A percentile compares a stretch with the other conserved stretches of the same genome.
Conservation (phyloP, 805 yeast species). For the Ascoidea tarda region DNA sequence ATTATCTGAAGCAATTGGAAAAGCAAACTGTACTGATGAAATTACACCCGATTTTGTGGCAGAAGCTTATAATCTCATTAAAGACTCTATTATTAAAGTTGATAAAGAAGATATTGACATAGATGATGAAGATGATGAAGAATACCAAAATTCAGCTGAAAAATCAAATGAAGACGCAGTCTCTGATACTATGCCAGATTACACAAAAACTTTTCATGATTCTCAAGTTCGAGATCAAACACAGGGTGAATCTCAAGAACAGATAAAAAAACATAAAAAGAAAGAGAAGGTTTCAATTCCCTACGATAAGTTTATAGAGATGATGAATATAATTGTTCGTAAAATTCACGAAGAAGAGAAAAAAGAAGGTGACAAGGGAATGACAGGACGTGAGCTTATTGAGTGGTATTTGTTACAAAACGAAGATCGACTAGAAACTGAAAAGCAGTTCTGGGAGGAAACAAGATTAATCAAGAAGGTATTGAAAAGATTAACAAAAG, state of each 20-base stretch:
- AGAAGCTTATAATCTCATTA: slow-evolving; percentile 81
- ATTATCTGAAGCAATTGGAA: slow-evolving; percentile 88
- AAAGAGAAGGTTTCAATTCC: slow-evolving; percentile 42
- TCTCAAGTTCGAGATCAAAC: not conserved
- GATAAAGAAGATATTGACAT: slow-evolving; percentile 87
- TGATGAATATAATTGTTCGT: slow-evolving; percentile 67
- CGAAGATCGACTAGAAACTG: slow-evolving; percentile 58
- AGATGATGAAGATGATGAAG: slow-evolving; percentile 22
- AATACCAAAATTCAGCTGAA: slow-evolving; percentile 8
- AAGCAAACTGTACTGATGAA: slow-evolving; percentile 89
- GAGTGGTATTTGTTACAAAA: slow-evolving; percentile 69
- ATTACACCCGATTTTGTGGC: slow-evolving; percentile 77
- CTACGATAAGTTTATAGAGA: slow-evolving; percentile 74
- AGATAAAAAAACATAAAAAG: slow-evolving; percentile 4
- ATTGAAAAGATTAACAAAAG: slow-evolving; percentile 69
- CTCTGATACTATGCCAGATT: slow-evolving; percentile 1
- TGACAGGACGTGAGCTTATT: slow-evolving; percentile 54
- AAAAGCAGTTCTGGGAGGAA: slow-evolving; percentile 58
- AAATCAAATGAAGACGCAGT: slow-evolving; percentile 4
- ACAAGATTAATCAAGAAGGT: slow-evolving; percentile 65
- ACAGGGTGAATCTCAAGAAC: slow-evolving; percentile 6
- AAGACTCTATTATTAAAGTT: slow-evolving; percentile 86
- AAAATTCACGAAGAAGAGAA: slow-evolving; percentile 46
- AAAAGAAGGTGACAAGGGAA: slow-evolving; percentile 36
- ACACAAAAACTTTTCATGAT: slow-evolving; percentile 3